A percentile compares a stretch with the other conserved stretches of the same genome.
Conservation (phyloP, 305 asterid species). For the Caryopteris hybrid region DNA sequence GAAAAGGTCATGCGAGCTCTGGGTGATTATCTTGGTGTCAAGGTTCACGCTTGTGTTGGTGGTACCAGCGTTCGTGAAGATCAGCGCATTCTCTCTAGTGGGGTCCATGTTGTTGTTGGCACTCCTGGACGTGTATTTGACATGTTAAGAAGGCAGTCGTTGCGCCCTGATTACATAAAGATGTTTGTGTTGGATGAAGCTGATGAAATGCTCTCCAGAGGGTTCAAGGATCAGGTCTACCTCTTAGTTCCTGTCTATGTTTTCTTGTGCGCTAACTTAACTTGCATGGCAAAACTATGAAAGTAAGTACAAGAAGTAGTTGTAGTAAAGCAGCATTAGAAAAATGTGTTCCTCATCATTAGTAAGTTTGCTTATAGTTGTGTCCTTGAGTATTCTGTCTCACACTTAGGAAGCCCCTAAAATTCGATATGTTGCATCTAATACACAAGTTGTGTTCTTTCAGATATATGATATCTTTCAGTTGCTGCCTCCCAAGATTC, state of each 20-base stretch:
- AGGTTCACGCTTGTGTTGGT: constrained; percentile 90
- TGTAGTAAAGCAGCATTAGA: background rate
- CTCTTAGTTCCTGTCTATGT: background rate
- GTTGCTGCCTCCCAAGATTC: constrained; percentile 80
- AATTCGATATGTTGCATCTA: background rate
- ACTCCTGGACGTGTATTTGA: constrained; percentile 89
- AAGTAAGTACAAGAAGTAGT: background rate
- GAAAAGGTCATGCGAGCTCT: constrained; percentile 92
- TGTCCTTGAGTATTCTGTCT: background rate
- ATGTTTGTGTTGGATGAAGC: constrained; percentile 91
- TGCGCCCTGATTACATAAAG: constrained; percentile 76
- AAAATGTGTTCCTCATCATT: background rate
- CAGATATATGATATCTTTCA: constrained; percentile 88
- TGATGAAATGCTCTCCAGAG: constrained; percentile 91
- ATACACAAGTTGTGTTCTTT: background rate
- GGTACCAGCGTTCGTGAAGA: constrained; percentile 93
- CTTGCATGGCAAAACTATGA: background rate
- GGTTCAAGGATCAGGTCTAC: constrained; percentile 80
- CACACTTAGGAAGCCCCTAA: too few relatives aligned
- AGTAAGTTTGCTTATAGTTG: background rate
- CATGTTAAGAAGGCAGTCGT: constrained; percentile 79
- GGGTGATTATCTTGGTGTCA: constrained; percentile 84
- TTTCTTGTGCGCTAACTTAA: background rate
- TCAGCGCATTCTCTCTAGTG: constrained; percentile 77
- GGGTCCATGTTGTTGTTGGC: constrained; percentile 87